Evolutionary conservation across 257 asterid genomes (phyloP).

Genomic region (Nicotiana knightiana): DNA sequence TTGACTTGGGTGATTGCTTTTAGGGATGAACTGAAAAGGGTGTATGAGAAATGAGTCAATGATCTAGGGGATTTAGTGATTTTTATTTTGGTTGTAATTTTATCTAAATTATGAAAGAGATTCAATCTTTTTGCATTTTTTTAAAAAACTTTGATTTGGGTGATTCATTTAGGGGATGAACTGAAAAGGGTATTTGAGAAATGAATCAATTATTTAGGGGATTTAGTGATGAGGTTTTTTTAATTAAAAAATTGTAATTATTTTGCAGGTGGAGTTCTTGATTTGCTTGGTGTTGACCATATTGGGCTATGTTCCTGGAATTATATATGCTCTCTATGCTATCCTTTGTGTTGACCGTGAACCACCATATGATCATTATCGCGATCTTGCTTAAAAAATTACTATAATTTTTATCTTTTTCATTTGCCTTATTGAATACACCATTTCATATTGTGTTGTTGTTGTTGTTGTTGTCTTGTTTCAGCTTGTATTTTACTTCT

Average conservation of each 20-base stretch:
- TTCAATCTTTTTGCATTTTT: not conserved
- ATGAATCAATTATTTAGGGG: not conserved
- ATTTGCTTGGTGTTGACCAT: slow-evolving; percentile 36
- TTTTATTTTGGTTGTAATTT: no score
- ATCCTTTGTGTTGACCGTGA: slow-evolving; percentile 16
- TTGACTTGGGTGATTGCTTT: not conserved
- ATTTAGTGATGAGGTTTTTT: not conserved
- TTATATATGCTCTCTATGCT: slow-evolving; percentile 51
- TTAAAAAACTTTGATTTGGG: not conserved
- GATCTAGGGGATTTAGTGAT: not conserved
- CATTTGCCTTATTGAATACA: not conserved
- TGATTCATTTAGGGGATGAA: not conserved
- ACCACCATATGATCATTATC: not conserved
- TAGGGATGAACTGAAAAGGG: no score
- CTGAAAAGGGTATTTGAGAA: not conserved
- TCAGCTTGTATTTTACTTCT: not conserved
- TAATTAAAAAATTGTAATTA: not conserved
- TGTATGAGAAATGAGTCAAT: no score
- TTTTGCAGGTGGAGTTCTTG: slow-evolving; percentile 54
- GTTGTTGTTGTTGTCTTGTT: not conserved
- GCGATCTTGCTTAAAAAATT: not conserved
- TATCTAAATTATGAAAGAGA: no score
- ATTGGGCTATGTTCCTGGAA: slow-evolving; percentile 59
- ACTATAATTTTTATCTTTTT: not conserved
- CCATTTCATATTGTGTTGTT: not conserved